Percentiles rank a stretch among this genome's conserved stretches.
phyloP scores from a whole-genome alignment of 495 filamentous ascomycete genomes.

The Aspergillus mulundensis region DNA sequence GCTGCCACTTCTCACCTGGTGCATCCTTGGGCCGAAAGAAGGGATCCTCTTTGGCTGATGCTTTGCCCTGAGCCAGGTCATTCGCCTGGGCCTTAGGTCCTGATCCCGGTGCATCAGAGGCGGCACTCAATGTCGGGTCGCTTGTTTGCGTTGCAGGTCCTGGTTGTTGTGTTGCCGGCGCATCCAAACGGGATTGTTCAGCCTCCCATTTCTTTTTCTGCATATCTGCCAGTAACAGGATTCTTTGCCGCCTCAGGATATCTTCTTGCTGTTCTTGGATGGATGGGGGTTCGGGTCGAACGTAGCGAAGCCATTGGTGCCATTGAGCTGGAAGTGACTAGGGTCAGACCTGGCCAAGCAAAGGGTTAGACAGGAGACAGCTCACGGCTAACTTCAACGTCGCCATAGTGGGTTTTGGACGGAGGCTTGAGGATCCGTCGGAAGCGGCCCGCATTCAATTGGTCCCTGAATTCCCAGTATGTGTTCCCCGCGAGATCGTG shows the following conservation, averaged over 20 bases:
- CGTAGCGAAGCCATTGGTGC: slow-evolving; percentile 95
- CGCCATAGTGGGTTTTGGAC: slow-evolving; percentile 57
- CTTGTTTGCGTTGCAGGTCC: slow-evolving; percentile 31
- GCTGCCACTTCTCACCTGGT: slow-evolving; percentile 74
- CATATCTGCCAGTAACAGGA: slow-evolving; percentile 69
- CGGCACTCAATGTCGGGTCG: slow-evolving; percentile 27
- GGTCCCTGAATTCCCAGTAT: slow-evolving; percentile 86
- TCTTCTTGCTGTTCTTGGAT: slow-evolving; percentile 73
- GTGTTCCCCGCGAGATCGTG: slow-evolving; percentile 85
- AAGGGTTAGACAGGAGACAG: background rate
- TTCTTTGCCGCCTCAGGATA: slow-evolving; percentile 56
- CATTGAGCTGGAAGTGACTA: slow-evolving; percentile 60
- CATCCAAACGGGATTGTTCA: slow-evolving; percentile 63
- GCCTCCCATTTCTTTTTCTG: slow-evolving; percentile 82
- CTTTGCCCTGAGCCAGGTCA: background rate
- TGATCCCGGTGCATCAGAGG: slow-evolving; percentile 7
- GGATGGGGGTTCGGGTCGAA: slow-evolving; percentile 64
- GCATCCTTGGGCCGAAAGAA: slow-evolving; percentile 54
- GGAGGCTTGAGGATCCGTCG: slow-evolving; percentile 67
- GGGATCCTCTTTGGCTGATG: slow-evolving; percentile 45
- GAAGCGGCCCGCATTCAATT: slow-evolving; percentile 49
- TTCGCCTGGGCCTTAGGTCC: slow-evolving; percentile 1
- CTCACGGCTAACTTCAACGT: slow-evolving; percentile 60
- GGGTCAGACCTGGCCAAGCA: slow-evolving; percentile 12
- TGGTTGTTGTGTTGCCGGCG: slow-evolving; percentile 47